Evolutionary conservation across 2,329 filamentous ascomycete genomes (phyloP).

Genomic region (Xylariaceae sp.): DNA sequence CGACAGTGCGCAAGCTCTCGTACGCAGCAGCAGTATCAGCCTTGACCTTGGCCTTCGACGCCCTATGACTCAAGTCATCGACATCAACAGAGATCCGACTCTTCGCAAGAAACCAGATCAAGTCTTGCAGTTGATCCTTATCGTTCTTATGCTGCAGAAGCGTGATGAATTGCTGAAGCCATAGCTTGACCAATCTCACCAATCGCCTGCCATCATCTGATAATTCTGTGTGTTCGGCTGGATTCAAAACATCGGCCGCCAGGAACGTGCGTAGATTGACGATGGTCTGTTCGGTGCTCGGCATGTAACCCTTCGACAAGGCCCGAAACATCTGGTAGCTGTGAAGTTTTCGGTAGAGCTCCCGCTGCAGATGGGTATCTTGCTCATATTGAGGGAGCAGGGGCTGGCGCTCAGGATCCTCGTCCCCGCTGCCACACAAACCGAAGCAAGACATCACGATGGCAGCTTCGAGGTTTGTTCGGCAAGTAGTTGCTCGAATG

Average conservation of each 20-base stretch:
- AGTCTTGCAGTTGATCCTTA: constrained; percentile 83
- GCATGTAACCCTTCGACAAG: constrained; percentile 81
- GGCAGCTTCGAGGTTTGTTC: neutral
- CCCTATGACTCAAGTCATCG: constrained; percentile 57
- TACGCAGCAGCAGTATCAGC: constrained; percentile 74
- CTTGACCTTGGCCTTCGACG: constrained; percentile 59
- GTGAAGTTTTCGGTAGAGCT: constrained; percentile 85
- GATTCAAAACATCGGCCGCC: constrained; percentile 73
- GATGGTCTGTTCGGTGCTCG: constrained; percentile 80
- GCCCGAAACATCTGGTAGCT: constrained; percentile 88
- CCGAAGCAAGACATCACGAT: constrained; percentile 64
- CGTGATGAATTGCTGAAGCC: constrained; percentile 77
- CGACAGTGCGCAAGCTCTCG: constrained; percentile 76
- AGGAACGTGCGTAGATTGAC: constrained; percentile 76
- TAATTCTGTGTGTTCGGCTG: constrained; percentile 63
- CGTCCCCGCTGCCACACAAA: constrained; percentile 42
- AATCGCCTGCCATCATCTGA: constrained; percentile 74
- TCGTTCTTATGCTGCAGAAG: constrained; percentile 78
- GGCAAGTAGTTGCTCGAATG: no score
- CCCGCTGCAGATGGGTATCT: constrained; percentile 72
- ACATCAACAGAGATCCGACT: constrained; percentile 68
- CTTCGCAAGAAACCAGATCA: constrained; percentile 79
- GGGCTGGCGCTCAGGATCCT: constrained; percentile 66
- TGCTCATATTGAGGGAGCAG: constrained; percentile 79
- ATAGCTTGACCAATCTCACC: constrained; percentile 66